Base-by-base conservation (phyloP, 2,329 filamentous ascomycete genomes). In the Diplodia seriata region DNA sequence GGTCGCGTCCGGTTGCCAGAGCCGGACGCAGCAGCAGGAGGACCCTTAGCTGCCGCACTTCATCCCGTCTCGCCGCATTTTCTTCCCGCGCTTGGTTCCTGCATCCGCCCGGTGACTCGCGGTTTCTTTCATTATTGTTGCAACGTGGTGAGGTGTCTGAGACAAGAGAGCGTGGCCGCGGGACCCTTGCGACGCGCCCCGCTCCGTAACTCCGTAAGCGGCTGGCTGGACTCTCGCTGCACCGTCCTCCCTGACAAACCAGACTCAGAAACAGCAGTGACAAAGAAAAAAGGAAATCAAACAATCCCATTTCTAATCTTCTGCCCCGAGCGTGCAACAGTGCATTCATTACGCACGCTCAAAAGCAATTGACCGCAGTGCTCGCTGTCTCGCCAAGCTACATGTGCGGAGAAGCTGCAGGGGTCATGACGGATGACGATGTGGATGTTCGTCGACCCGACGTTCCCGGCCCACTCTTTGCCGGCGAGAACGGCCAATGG, bases 191-290 rank as follows among this genome's bases (percentile, higher is more conserved):
- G 26, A 15, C 11, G 15, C 26, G 40, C 20, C 12, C 23, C 20
- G 36, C 55, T 23, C 53, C 36, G 55, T 36, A 26, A 18, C 23
- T 29, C 36, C 36, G 55, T 59, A 43, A 59, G 55, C 55, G 47
- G 55, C 20, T 59, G 55, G 55, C 55, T 31, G 55, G 55, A 59
- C 55, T 29, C n/a, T 59, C 33, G 9, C 18, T 47, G n/a, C 43
- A 47, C 43, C n/a, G 18, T 47, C 43, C 18, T 47, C 43, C n/a
- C 43, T 47, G 43, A 47, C 43, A 47, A 47, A 47, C 54, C 54
- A 56, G 14, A 14, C n/a, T 40, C 18, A 26, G 9, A 36, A 33
- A 33, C 31, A 33, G 1, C 50, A 33, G 29, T 18, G n/a, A 29
- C 51, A 20, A 54, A 15, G 26, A n/a, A 31, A 15, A n/a, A 31